These are phyloP conservation scores for Fonsecaea nubica DNA, from an alignment of 2,329 filamentous ascomycete genomes.

Conservation along the genomic window DNA sequence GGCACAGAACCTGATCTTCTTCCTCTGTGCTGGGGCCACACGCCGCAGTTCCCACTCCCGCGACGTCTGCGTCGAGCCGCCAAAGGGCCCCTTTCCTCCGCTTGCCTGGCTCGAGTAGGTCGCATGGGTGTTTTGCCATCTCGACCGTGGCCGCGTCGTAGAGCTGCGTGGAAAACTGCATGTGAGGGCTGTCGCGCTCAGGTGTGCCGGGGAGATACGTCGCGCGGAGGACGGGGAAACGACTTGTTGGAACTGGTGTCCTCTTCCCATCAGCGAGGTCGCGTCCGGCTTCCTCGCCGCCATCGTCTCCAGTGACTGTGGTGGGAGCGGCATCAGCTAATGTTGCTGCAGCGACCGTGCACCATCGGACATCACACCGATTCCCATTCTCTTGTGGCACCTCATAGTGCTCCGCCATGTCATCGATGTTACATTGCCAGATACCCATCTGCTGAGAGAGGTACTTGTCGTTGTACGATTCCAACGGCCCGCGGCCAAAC, in stretches of 20 bases:
- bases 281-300: background rate
- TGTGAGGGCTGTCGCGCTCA: conserved; percentile 11
- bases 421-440: conserved; percentile 51
- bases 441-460: conserved; percentile 62
- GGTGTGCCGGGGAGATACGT: conserved; percentile 9
- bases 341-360: conserved; percentile 42
- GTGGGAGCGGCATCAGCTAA: background rate
- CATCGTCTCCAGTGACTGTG: no score
- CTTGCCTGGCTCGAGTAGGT: conserved; percentile 51
- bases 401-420: conserved; percentile 66
- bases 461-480: conserved; percentile 72
- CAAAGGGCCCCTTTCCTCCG: conserved; percentile 35
- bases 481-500: conserved; percentile 69
- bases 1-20: conserved; percentile 31
- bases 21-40: conserved; percentile 36
- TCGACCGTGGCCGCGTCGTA: conserved; percentile 62
- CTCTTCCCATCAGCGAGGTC: background rate
- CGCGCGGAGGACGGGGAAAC: conserved; percentile 17
- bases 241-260: background rate
- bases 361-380: conserved; percentile 65
- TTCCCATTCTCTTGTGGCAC: conserved; percentile 73
- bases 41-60: conserved; percentile 43
- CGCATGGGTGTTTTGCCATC: conserved; percentile 67
- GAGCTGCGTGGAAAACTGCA: conserved; percentile 49
- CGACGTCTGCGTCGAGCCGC: conserved; percentile 44